phyloP scores from a whole-genome alignment of 169 alveolate species.

The Cryptosporidium sp. region DNA sequence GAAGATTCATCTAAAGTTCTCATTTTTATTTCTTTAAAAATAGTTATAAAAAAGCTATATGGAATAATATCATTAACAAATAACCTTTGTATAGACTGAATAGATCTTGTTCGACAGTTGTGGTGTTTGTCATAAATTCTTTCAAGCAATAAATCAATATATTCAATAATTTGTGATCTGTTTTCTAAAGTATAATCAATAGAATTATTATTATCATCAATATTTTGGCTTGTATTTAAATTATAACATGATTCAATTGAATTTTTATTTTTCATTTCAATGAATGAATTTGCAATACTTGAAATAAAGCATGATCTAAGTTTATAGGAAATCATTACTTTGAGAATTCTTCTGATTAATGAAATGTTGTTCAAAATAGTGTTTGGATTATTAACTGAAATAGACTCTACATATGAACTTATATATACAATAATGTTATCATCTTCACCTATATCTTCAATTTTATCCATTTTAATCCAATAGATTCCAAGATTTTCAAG shows the following conservation, averaged over 20 bases:
- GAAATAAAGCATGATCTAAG: conserved; percentile 36
- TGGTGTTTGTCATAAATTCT: conserved; percentile 55
- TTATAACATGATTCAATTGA: background rate
- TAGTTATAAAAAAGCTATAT: conserved; percentile 12
- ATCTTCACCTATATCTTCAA: conserved; percentile 28
- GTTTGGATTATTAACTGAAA: conserved; percentile 3
- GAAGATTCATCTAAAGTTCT: conserved; percentile 70
- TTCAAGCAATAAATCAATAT: conserved; percentile 46
- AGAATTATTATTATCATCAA: background rate
- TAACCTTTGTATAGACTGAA: conserved; percentile 30
- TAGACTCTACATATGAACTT: background rate
- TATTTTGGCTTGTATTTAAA: background rate
- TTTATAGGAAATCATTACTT: conserved; percentile 21
- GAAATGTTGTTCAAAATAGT: conserved; percentile 22
- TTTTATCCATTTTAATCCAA: conserved; percentile 13
- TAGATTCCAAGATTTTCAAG: conserved; percentile 18
- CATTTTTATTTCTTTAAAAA: conserved; percentile 25
- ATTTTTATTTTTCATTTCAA: conserved; percentile 9
- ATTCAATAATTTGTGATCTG: conserved; percentile 41
- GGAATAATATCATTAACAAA: conserved; percentile 44
- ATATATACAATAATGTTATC: background rate
- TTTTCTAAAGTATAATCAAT: background rate
- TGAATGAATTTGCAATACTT: conserved; percentile 40
- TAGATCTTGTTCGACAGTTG: conserved; percentile 49
- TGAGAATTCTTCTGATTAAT: conserved; percentile 36